Evolutionary conservation across 371 early-diverging fungal genomes (phyloP).

Genomic region (Mucor plumbeus): DNA sequence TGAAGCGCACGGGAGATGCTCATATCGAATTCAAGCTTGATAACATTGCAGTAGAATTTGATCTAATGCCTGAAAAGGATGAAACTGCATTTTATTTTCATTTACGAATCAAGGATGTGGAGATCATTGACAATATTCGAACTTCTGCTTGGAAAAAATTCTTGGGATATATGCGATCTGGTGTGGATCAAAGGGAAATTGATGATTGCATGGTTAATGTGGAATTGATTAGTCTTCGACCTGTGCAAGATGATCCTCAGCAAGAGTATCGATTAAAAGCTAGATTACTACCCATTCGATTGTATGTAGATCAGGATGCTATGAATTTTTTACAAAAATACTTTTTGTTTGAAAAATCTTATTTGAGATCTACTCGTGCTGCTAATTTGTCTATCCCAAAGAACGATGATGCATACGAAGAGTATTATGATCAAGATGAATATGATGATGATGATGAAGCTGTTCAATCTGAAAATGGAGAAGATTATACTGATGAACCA

Average conservation of each 20-base stretch:
- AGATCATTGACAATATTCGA: conserved; percentile 79
- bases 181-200: conserved; percentile 54
- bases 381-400: conserved; percentile 31
- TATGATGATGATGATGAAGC: no score
- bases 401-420: neutral
- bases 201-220: conserved; percentile 72
- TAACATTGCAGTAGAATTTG: conserved; percentile 59
- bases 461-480: neutral
- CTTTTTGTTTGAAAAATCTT: conserved; percentile 63
- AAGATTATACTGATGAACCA: conserved; percentile 15
- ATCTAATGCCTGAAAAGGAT: conserved; percentile 57
- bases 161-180: conserved; percentile 66
- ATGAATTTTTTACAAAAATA: conserved; percentile 83
- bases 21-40: conserved; percentile 65
- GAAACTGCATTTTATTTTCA: conserved; percentile 55
- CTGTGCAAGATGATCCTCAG: conserved; percentile 53
- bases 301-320: conserved; percentile 95
- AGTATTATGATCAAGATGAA: neutral
- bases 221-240: conserved; percentile 68
- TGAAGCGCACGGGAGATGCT: neutral
- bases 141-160: conserved; percentile 82
- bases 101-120: conserved; percentile 66
- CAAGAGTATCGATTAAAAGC: conserved; percentile 71
- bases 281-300: conserved; percentile 77
- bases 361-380: conserved; percentile 36